Evolutionary conservation across 768 basidiomycete genomes (phyloP).

Genomic region (Artomyces pyxidatus): DNA sequence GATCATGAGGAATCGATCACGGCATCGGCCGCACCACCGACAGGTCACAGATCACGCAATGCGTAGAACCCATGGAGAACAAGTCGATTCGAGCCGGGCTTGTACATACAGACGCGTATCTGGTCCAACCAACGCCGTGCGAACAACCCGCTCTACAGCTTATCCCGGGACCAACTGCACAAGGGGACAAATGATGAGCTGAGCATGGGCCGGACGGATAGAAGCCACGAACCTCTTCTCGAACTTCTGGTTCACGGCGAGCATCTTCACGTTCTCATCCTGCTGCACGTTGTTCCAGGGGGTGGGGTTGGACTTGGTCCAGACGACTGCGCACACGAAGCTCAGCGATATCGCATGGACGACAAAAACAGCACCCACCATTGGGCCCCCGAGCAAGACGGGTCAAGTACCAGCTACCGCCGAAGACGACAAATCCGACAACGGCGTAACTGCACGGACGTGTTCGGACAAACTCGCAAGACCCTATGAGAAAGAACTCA

Average conservation of each 20-base stretch:
- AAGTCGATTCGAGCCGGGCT: background rate
- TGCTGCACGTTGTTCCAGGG: slow-evolving; percentile 84
- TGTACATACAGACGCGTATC: background rate
- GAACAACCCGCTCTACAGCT: slow-evolving; percentile 36
- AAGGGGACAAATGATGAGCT: slow-evolving; percentile 5
- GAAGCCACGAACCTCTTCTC: slow-evolving; percentile 54
- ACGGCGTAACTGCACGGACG: slow-evolving; percentile 33
- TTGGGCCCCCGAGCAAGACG: slow-evolving; percentile 37
- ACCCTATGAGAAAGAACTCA: background rate
- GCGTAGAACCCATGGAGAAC: background rate
- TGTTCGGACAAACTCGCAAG: background rate
- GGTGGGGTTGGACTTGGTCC: slow-evolving; percentile 68
- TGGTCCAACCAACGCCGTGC: background rate
- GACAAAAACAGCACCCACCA: slow-evolving; percentile 20
- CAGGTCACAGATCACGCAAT: background rate
- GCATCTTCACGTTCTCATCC: slow-evolving; percentile 65
- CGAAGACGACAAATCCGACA: slow-evolving; percentile 36
- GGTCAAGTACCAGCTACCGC: slow-evolving; percentile 35
- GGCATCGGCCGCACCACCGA: background rate
- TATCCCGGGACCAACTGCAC: slow-evolving; percentile 68
- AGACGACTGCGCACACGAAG: slow-evolving; percentile 35
- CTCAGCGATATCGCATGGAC: background rate
- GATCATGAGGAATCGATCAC: background rate
- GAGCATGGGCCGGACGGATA: background rate
- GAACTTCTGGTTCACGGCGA: slow-evolving; percentile 65